phyloP scores from a whole-genome alignment of 2,329 filamentous ascomycete genomes.

The Colletotrichum phormii region DNA sequence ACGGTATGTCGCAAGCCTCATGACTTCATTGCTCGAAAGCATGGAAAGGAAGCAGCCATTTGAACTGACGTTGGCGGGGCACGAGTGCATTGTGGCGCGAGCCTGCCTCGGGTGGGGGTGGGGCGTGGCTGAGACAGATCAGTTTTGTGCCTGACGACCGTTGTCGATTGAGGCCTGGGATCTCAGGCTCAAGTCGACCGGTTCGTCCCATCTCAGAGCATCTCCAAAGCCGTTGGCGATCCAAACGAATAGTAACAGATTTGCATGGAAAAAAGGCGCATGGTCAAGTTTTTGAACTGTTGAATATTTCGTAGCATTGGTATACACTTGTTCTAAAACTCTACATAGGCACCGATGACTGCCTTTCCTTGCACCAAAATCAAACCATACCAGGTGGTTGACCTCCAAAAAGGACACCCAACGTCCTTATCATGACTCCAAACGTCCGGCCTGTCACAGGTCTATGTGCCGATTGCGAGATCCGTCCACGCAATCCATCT shows the following conservation, averaged over 20 bases:
- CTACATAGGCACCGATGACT: conserved; percentile 16
- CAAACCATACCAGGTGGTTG: conserved; percentile 16
- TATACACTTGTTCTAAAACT: conserved; percentile 25
- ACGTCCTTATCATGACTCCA: conserved; percentile 36
- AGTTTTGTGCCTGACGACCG: background rate
- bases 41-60: conserved; percentile 13
- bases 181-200: background rate
- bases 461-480: conserved; percentile 34
- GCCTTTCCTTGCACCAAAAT: conserved; percentile 20
- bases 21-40: conserved; percentile 34
- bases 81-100: conserved; percentile 14
- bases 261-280: background rate
- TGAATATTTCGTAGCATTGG: conserved; percentile 22
- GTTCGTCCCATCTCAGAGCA: conserved; percentile 7
- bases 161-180: background rate
- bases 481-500: conserved; percentile 30
- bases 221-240: background rate
- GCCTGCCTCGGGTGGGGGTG: conserved; percentile 15
- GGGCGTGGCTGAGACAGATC: conserved; percentile 21
- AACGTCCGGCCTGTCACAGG: conserved; percentile 29
- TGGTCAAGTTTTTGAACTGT: background rate
- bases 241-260: background rate
- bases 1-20: conserved; percentile 18
- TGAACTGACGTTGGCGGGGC: conserved; percentile 38
- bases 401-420: conserved; percentile 35